Conservation (phyloP, 495 filamentous ascomycete genomes). For the Tuber aestivum region DNA sequence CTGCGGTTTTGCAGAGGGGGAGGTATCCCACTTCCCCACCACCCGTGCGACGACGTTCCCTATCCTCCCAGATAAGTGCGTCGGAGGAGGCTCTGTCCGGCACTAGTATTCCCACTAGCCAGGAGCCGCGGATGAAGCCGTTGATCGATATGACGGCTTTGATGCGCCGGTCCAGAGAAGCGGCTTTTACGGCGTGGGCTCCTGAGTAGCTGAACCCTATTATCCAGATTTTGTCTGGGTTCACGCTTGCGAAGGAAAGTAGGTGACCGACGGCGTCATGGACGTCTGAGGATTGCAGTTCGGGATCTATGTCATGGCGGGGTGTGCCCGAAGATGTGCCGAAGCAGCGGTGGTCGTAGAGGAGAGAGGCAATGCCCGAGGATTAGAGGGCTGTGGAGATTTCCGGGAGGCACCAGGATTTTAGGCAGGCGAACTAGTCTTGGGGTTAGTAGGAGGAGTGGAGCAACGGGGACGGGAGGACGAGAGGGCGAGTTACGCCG, state of each 20-base stretch:
- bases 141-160: constrained; percentile 17
- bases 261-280: constrained; percentile 22
- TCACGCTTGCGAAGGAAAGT: constrained; percentile 7
- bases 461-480: not conserved
- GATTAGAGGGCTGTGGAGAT: constrained; percentile 19
- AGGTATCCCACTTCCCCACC: constrained; percentile 8
- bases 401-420: constrained; percentile 20
- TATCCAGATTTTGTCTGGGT: constrained; percentile 10
- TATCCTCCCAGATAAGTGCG: constrained; percentile 5
- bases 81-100: not conserved
- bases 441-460: not conserved
- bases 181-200: constrained; percentile 14
- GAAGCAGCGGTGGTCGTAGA: constrained; percentile 27
- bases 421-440: constrained; percentile 15
- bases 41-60: constrained; percentile 6
- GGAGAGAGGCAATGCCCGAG: constrained; percentile 10
- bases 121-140: not conserved
- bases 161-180: constrained; percentile 14
- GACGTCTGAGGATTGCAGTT: constrained; percentile 13
- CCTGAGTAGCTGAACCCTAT: constrained; percentile 19
- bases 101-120: not conserved
- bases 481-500: constrained; percentile 19
- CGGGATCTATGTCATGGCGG: constrained; percentile 16
- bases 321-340: constrained; percentile 16
- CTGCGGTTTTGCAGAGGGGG: not conserved